Conservation (phyloP, 257 asterid species). For the Solanum peruvianum region DNA sequence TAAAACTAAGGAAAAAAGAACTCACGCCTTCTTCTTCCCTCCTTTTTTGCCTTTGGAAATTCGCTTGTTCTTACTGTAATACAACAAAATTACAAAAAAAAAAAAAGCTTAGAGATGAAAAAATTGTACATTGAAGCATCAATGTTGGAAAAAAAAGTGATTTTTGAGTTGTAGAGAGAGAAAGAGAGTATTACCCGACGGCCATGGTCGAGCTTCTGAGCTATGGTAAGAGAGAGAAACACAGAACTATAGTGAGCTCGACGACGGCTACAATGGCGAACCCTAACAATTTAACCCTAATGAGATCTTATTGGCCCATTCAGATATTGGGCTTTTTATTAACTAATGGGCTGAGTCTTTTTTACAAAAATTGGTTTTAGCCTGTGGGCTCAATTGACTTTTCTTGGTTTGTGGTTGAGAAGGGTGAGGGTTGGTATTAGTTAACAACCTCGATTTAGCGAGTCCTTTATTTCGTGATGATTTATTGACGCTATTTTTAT, state of each 20-base stretch:
- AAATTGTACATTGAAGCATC: neutral
- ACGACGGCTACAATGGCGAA: neutral
- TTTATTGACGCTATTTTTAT: too few relatives aligned
- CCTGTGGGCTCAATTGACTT: neutral
- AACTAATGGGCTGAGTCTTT: neutral
- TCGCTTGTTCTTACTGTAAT: neutral
- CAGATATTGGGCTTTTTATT: neutral
- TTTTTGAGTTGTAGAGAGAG: neutral
- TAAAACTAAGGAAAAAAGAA: neutral
- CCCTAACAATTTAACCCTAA: neutral
- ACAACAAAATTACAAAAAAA: neutral
- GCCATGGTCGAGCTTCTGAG: conserved; percentile 49
- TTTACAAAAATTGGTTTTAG: neutral
- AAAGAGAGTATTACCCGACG: conserved; percentile 45
- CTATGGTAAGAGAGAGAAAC: neutral
- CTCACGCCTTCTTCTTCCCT: neutral
- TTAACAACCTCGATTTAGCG: neutral
- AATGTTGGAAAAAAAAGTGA: neutral
- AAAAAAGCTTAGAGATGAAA: neutral
- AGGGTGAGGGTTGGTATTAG: neutral
- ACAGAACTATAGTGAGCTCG: neutral
- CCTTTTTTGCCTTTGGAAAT: neutral
- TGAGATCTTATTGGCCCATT: neutral
- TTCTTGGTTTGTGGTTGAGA: neutral
- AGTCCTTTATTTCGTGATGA: neutral